Percentiles rank a stretch among this genome's conserved stretches.
Conservation (phyloP, 768 basidiomycete species). For the Boletus subcaerulescens region DNA sequence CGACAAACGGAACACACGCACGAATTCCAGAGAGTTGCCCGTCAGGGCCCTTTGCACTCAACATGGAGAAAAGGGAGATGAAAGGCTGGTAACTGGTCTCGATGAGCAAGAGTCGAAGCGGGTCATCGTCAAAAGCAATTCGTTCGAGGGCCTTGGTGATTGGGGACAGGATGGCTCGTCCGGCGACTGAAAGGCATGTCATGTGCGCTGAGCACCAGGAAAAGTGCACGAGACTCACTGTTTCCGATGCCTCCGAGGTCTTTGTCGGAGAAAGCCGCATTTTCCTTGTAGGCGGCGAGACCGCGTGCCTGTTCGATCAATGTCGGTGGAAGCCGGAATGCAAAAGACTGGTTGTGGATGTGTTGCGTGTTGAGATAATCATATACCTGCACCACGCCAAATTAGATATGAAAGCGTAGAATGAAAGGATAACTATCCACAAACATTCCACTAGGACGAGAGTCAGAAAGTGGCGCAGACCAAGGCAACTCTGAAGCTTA, state of each 20-base stretch:
- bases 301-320: constrained; percentile 69
- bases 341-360: constrained; percentile 78
- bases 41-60: constrained; percentile 50
- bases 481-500: constrained; percentile 34
- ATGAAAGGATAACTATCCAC: constrained; percentile 21
- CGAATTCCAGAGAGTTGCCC: constrained; percentile 62
- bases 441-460: constrained; percentile 67
- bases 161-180: constrained; percentile 69
- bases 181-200: constrained; percentile 57
- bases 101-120: constrained; percentile 72
- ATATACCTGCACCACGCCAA: constrained; percentile 47
- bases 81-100: constrained; percentile 86
- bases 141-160: constrained; percentile 70
- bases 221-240: constrained; percentile 42
- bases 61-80: constrained; percentile 79
- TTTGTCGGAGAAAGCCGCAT: constrained; percentile 65
- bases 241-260: constrained; percentile 70
- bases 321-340: constrained; percentile 70
- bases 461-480: constrained; percentile 7
- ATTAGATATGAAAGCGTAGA: constrained; percentile 9
- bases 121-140: constrained; percentile 74
- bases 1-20: constrained; percentile 36
- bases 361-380: constrained; percentile 79
- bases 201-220: background rate
- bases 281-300: constrained; percentile 76